phyloP scores from a whole-genome alignment of 257 asterid genomes.

The Penstemon eatonii region DNA sequence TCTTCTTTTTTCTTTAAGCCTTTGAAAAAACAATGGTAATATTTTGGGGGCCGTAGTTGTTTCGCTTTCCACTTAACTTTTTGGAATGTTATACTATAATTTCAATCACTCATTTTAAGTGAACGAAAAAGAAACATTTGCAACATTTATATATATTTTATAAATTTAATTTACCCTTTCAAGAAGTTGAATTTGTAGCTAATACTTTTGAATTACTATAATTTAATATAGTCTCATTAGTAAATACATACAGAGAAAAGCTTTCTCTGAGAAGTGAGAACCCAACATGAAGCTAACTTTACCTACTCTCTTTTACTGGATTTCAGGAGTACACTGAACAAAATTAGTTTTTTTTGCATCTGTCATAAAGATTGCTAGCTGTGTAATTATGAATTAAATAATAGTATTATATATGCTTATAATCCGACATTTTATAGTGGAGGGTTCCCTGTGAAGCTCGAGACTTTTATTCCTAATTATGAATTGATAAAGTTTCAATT shows the following conservation, averaged over 20 bases:
- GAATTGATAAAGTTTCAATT: too few species aligned
- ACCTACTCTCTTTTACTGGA: constrained; percentile 41
- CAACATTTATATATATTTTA: too few species aligned
- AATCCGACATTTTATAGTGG: constrained; percentile 71
- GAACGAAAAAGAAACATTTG: background rate
- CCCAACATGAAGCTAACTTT: constrained; percentile 28
- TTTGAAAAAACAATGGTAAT: constrained; percentile 8
- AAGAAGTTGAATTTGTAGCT: background rate
- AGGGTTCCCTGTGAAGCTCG: constrained; percentile 45
- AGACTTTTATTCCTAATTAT: constrained; percentile 33
- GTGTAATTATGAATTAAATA: constrained; percentile 25
- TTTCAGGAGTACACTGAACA: constrained; percentile 29
- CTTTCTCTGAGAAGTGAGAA: constrained; percentile 30
- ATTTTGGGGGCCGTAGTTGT: background rate
- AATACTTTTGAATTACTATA: background rate
- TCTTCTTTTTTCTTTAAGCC: constrained; percentile 11
- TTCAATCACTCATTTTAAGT: constrained; percentile 12
- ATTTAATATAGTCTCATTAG: too few species aligned
- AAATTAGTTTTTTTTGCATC: background rate
- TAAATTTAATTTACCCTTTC: too few species aligned
- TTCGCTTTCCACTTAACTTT: constrained; percentile 14
- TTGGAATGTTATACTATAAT: constrained; percentile 10
- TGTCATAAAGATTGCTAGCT: background rate
- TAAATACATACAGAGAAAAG: background rate
- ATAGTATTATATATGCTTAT: constrained; percentile 37